phyloP scores from a whole-genome alignment of 805 yeast genomes.

The Starmerella potacharoeniae region DNA sequence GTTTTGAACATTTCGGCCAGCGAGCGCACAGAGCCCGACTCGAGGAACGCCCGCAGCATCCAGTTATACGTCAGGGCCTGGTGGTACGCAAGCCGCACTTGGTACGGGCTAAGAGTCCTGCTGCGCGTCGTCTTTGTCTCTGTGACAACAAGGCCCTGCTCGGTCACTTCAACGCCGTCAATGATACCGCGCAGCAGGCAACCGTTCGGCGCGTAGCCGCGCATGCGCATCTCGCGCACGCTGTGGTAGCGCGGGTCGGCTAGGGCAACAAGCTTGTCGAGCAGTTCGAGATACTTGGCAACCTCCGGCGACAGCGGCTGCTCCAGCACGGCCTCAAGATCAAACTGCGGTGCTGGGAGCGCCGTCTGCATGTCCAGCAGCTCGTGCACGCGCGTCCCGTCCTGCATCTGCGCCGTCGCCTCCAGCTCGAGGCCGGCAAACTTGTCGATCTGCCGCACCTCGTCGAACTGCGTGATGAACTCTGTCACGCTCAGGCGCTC shows the following conservation, averaged over 20 bases:
- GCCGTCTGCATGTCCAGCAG: neutral
- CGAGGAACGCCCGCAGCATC: slow-evolving; percentile 16
- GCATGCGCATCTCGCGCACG: slow-evolving; percentile 26
- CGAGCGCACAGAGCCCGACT: neutral
- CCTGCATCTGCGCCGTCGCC: slow-evolving; percentile 2
- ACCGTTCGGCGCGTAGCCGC: slow-evolving; percentile 19
- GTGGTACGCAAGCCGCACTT: slow-evolving; percentile 27
- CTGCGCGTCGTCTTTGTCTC: slow-evolving; percentile 26
- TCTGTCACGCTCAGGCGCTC: slow-evolving; percentile 9
- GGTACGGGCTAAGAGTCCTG: slow-evolving; percentile 5
- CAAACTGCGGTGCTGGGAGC: neutral
- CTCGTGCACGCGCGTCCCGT: slow-evolving; percentile 12
- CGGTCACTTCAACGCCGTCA: slow-evolving; percentile 19
- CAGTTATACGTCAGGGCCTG: slow-evolving; percentile 26
- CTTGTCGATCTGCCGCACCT: slow-evolving; percentile 9
- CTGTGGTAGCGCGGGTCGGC: neutral
- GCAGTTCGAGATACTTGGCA: slow-evolving; percentile 15
- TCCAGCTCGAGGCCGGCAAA: neutral
- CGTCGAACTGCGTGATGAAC: slow-evolving; percentile 18
- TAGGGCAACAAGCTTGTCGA: slow-evolving; percentile 13
- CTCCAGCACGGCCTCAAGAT: neutral
- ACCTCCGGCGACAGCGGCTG: neutral
- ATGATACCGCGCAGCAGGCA: slow-evolving; percentile 24
- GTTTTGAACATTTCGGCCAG: neutral
- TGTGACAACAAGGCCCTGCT: slow-evolving; percentile 15